A percentile compares a stretch with the other conserved stretches of the same genome.
These are phyloP conservation scores for Cercophora scortea DNA, from an alignment of 495 filamentous ascomycete genomes.

Conservation along the genomic window DNA sequence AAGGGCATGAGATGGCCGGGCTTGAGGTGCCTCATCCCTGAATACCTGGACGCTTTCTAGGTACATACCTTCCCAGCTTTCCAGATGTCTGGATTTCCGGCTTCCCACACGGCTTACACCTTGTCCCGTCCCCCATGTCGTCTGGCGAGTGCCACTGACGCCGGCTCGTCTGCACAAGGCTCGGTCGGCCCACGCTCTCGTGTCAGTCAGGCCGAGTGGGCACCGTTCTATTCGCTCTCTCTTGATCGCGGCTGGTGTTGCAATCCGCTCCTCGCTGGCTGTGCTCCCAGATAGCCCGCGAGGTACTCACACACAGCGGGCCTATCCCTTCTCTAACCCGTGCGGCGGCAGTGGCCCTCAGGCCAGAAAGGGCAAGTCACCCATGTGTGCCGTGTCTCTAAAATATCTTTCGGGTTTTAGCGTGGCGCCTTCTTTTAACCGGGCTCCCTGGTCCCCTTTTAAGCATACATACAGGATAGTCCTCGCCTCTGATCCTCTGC, in stretches of 20 bases:
- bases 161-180: not conserved
- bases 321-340: not conserved
- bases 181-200: not conserved
- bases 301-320: too few relatives aligned
- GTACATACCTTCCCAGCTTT: not conserved
- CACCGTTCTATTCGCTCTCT: not conserved
- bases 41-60: not conserved
- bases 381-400: conserved; percentile 11
- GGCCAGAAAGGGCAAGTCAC: not conserved
- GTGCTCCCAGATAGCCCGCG: conserved; percentile 3
- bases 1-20: too few relatives aligned
- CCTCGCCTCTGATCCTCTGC: too few relatives aligned
- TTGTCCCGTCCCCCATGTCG: not conserved
- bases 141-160: conserved; percentile 2
- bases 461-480: conserved; percentile 4
- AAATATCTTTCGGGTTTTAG: conserved; percentile 13
- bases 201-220: conserved; percentile 1
- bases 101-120: not conserved
- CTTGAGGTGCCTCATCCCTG: too few relatives aligned
- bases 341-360: not conserved
- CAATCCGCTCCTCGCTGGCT: not conserved
- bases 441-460: conserved; percentile 12
- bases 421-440: conserved; percentile 15
- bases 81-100: not conserved
- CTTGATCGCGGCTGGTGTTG: too few relatives aligned